Conservation (phyloP, 805 yeast genomes). For the Saccharomycopsis sp. region DNA sequence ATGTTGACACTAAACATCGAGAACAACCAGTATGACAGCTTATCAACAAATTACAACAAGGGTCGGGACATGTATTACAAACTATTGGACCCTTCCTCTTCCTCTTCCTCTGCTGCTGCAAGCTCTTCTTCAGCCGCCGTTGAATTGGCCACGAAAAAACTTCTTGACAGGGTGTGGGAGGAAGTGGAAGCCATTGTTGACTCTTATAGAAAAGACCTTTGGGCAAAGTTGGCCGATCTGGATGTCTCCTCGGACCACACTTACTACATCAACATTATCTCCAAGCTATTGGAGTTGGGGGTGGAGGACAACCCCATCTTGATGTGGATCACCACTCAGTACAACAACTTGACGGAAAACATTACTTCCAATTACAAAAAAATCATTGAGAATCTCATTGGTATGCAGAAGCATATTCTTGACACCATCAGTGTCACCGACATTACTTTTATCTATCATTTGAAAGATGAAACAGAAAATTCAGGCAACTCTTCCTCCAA, state of each 20-base stretch:
- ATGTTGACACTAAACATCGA: constrained; percentile 34
- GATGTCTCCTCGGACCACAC: constrained; percentile 26
- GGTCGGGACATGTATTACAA: constrained; percentile 31
- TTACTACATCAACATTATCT: constrained; percentile 32
- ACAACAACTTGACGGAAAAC: constrained; percentile 31
- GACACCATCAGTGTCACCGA: constrained; percentile 31
- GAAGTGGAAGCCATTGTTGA: constrained; percentile 47
- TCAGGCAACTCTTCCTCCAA: constrained; percentile 12
- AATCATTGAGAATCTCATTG: constrained; percentile 32
- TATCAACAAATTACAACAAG: constrained; percentile 47
- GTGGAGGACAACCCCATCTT: constrained; percentile 54
- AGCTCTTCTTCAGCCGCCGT: neutral
- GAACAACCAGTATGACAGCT: constrained; percentile 46
- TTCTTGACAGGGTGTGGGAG: constrained; percentile 46
- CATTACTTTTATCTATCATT: constrained; percentile 26
- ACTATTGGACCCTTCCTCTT: neutral
- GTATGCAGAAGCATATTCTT: constrained; percentile 33
- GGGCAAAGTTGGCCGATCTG: constrained; percentile 37
- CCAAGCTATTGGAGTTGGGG: constrained; percentile 55
- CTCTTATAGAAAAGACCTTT: constrained; percentile 43
- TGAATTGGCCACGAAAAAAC: constrained; percentile 26
- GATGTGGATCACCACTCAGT: constrained; percentile 50
- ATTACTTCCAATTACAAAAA: constrained; percentile 36
- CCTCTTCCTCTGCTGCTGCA: constrained; percentile 22
- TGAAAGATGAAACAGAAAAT: constrained; percentile 16